A percentile compares a stretch with the other conserved stretches of the same genome.
Conservation (phyloP, 2,329 filamentous ascomycete genomes). For the Epichloe scottii region DNA sequence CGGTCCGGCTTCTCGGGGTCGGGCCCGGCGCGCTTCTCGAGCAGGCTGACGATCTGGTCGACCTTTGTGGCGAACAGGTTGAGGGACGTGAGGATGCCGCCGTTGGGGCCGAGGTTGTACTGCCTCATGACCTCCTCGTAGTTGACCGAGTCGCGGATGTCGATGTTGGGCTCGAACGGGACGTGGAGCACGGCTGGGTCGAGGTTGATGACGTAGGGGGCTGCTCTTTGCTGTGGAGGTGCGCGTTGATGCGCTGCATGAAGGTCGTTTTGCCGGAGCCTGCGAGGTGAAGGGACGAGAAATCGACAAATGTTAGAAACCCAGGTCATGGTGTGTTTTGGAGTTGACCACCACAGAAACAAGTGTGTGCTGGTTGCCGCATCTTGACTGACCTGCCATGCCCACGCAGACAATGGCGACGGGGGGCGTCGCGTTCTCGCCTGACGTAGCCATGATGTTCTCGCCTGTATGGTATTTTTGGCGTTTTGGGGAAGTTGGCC, state of each 20-base stretch:
- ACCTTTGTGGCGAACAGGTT: constrained; percentile 98
- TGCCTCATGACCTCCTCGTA: constrained; percentile 99
- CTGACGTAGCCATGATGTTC: constrained; percentile 23
- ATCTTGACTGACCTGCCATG: constrained; percentile 61
- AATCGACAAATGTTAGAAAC: too few relatives aligned
- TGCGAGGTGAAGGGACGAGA: constrained; percentile 19
- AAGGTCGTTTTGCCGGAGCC: constrained; percentile 99
- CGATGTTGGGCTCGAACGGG: constrained; percentile 94
- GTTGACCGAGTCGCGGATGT: constrained; percentile 97
- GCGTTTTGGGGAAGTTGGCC: neutral
- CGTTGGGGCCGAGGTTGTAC: constrained; percentile 94
- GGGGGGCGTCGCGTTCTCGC: constrained; percentile 14
- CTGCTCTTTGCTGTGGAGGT: constrained; percentile 69
- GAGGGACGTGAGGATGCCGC: constrained; percentile 86
- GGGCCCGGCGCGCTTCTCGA: constrained; percentile 75
- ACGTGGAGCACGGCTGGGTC: constrained; percentile 89
- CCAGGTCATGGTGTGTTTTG: too few relatives aligned
- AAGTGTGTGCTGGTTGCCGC: neutral
- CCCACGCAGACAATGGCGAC: constrained; percentile 76
- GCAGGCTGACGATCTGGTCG: constrained; percentile 77
- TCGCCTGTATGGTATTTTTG: neutral
- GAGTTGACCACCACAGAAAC: too few relatives aligned
- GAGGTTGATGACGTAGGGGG: constrained; percentile 91
- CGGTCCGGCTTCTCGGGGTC: constrained; percentile 45
- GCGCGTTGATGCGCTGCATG: constrained; percentile 93